Base-by-base conservation (phyloP, 257 asterid genomes). In the Solanum tacnaense region DNA sequence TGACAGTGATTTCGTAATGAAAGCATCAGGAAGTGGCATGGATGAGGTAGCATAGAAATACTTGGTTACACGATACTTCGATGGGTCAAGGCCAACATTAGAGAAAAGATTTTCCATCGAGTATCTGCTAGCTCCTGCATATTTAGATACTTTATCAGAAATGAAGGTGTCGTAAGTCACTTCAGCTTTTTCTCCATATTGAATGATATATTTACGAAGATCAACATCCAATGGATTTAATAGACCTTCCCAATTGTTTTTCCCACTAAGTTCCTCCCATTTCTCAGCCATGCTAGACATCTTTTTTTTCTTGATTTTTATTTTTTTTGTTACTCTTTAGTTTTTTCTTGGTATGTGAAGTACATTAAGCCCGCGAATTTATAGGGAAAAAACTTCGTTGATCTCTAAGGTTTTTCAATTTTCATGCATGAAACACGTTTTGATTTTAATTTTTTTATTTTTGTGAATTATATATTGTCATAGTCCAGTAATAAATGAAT, bases 251-350 rank as follows among this genome's bases (percentile, higher is more conserved):
- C 99, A 97, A 7, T 88, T 88, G 39, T 87, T 90, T 18, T 85
- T 20, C 58, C 99, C 98, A 35, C 96, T 95, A 6, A 97, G 96
- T 41, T 88, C 62, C 88, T 90, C 93, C 99, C 99, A 97, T 93
- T 91, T 91, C 29, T 88, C 84, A 58, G 94, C 90, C 29, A 93
- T 91, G 56, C 18, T 16, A 29, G 25, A 85, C 72, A 86, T 38
- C 7, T 89, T 88, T 82, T 78, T 34, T 21, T 52, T 12, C 7
- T 23, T 85, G 34, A 32, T 32, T 32, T 32, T 38, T 13, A n/a
- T 89, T 88, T 81, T 76, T 32, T 21, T 52, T 12, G 16, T 31
- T 56, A 20, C 60, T 76, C 84, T 76, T 23, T 32, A n/a, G 56
- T 75, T 36, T 75, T 12, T 75, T 6, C 34, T 75, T 23, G 58